phyloP scores from a whole-genome alignment of 768 basidiomycete species.

The Lentinula aciculospora region DNA sequence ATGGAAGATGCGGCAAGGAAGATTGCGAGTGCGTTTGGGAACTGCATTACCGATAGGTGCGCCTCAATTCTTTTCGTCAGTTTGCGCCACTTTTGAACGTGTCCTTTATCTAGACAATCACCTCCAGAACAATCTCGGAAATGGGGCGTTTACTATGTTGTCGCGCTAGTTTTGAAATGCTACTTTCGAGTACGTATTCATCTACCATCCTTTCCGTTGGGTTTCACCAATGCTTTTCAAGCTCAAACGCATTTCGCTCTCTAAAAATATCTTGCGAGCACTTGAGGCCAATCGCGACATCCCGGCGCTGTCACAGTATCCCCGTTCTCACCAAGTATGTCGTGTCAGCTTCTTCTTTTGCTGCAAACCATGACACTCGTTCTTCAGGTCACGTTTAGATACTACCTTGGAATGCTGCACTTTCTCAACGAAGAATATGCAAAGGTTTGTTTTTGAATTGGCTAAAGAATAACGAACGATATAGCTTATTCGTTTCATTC shows the following conservation, averaged over 20 bases:
- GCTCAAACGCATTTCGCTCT: conserved; percentile 88
- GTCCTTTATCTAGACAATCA: conserved; percentile 45
- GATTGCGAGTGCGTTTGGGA: conserved; percentile 85
- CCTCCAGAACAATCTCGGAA: conserved; percentile 70
- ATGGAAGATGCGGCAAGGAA: conserved; percentile 87
- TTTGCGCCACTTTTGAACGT: background rate
- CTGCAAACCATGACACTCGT: conserved; percentile 14
- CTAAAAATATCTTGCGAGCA: conserved; percentile 88
- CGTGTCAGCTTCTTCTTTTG: conserved; percentile 1
- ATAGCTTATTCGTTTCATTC: too few relatives aligned
- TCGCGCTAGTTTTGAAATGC: conserved; percentile 84
- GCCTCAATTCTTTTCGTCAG: background rate
- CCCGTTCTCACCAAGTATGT: conserved; percentile 78
- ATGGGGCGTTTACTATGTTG: conserved; percentile 92
- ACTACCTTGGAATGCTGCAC: conserved; percentile 92
- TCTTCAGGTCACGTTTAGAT: conserved; percentile 82
- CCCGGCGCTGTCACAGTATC: conserved; percentile 70
- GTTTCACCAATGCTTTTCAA: conserved; percentile 21
- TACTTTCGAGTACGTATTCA: conserved; percentile 77
- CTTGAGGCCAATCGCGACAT: conserved; percentile 83
- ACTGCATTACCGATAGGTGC: conserved; percentile 75
- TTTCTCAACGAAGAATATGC: conserved; percentile 90
- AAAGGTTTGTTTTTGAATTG: conserved; percentile 44
- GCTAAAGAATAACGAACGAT: background rate
- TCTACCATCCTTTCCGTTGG: background rate